A percentile compares a stretch with the other conserved stretches of the same genome.
phyloP scores from a whole-genome alignment of 2,329 filamentous ascomycete species.

The Aspergillus arachidicola region DNA sequence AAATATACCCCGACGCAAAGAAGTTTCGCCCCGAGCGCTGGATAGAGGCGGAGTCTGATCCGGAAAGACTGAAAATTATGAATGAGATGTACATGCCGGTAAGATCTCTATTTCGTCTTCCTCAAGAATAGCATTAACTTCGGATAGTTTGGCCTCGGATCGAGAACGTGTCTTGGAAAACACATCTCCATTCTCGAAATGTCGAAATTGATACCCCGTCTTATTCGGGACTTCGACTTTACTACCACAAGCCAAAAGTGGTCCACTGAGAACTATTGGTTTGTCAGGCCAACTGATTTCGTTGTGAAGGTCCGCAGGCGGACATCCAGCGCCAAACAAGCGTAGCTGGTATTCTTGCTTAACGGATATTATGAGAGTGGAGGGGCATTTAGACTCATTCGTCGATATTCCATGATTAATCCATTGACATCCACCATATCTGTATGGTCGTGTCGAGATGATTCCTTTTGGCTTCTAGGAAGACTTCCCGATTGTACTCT shows the following conservation, averaged over 20 bases:
- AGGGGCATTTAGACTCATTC: conserved; percentile 21
- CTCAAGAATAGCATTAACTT: not conserved
- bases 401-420: conserved; percentile 28
- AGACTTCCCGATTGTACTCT: conserved; percentile 15
- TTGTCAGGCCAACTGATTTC: conserved; percentile 48
- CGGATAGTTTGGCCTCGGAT: conserved; percentile 38
- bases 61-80: conserved; percentile 35
- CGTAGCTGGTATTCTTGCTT: not conserved
- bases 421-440: conserved; percentile 30
- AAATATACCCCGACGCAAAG: conserved; percentile 48
- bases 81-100: conserved; percentile 45
- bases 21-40: conserved; percentile 52
- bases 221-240: conserved; percentile 36
- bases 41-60: conserved; percentile 40
- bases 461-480: not conserved
- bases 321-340: not conserved
- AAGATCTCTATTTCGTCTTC: conserved; percentile 15
- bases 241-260: conserved; percentile 26
- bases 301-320: conserved; percentile 30
- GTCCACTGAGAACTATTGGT: conserved; percentile 45
- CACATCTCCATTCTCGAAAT: conserved; percentile 44
- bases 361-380: not conserved
- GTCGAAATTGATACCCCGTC: conserved; percentile 38
- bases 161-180: conserved; percentile 36
- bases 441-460: conserved; percentile 24